phyloP scores from a whole-genome alignment of 768 basidiomycete genomes.

The Hypholoma fasciculare region DNA sequence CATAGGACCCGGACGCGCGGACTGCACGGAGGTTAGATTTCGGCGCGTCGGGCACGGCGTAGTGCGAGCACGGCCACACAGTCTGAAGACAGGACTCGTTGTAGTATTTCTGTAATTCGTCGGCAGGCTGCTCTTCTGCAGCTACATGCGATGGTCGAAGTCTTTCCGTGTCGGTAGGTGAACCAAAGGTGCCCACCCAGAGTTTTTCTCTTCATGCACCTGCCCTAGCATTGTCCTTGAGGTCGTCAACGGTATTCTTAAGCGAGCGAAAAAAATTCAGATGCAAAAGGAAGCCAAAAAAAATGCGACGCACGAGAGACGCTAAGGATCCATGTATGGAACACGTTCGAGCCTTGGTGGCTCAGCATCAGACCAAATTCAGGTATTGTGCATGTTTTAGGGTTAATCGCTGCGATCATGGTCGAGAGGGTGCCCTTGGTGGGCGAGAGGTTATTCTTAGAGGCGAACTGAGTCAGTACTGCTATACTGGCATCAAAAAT shows the following conservation, averaged over 20 bases:
- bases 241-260: conserved; percentile 78
- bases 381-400: conserved; percentile 52
- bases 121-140: conserved; percentile 41
- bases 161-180: conserved; percentile 63
- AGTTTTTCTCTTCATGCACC: conserved; percentile 45
- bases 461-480: conserved; percentile 60
- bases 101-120: conserved; percentile 77
- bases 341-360: conserved; percentile 50
- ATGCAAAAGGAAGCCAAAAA: no score
- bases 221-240: conserved; percentile 56
- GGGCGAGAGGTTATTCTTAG: conserved; percentile 56
- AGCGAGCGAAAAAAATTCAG: conserved; percentile 35
- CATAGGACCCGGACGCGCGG: conserved; percentile 78
- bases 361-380: conserved; percentile 52
- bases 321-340: conserved; percentile 61
- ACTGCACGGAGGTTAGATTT: conserved; percentile 72
- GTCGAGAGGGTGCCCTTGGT: conserved; percentile 58
- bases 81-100: conserved; percentile 90
- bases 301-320: conserved; percentile 36
- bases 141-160: conserved; percentile 53
- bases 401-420: conserved; percentile 55
- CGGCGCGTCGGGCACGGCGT: conserved; percentile 84
- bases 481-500: conserved; percentile 46
- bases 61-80: conserved; percentile 86
- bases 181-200: conserved; percentile 76